phyloP scores from a whole-genome alignment of 2,329 filamentous ascomycete species.

The Monilinia aucupariae region DNA sequence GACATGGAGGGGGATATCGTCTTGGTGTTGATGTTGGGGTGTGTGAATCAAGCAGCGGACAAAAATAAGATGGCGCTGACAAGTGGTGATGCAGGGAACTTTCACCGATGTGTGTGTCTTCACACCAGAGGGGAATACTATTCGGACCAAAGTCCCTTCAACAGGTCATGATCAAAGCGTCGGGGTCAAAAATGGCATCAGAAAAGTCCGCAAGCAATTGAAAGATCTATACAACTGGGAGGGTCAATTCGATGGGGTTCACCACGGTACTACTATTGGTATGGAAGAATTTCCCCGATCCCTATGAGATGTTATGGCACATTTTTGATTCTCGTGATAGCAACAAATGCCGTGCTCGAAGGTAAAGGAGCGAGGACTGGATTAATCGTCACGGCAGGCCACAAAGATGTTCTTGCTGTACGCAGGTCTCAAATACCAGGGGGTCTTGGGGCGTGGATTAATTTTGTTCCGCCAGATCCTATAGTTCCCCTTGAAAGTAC shows the following conservation, averaged over 20 bases:
- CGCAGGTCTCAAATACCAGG: slow-evolving; percentile 6
- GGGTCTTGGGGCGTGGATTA: slow-evolving; percentile 4
- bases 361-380: slow-evolving; percentile 1
- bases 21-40: slow-evolving; percentile 11
- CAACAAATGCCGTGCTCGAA: slow-evolving; percentile 7
- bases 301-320: neutral
- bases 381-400: neutral
- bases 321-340: neutral
- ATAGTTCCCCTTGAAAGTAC: slow-evolving; percentile 4
- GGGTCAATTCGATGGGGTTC: slow-evolving; percentile 2
- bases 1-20: neutral
- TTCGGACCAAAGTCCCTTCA: slow-evolving; percentile 3
- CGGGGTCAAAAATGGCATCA: slow-evolving; percentile 8
- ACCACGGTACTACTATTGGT: slow-evolving; percentile 13
- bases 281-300: neutral
- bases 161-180: slow-evolving; percentile 7
- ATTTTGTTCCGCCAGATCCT: neutral
- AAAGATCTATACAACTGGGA: slow-evolving; percentile 2
- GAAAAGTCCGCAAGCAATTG: neutral
- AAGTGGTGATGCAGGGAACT: neutral
- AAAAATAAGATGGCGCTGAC: too few relatives aligned
- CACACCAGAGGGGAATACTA: neutral
- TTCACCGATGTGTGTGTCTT: slow-evolving; percentile 13
- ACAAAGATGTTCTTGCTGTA: slow-evolving; percentile 7
- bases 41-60: neutral